Evolutionary conservation across 2,329 filamentous ascomycete genomes (phyloP).

Genomic region (Mycogone perniciosa): DNA sequence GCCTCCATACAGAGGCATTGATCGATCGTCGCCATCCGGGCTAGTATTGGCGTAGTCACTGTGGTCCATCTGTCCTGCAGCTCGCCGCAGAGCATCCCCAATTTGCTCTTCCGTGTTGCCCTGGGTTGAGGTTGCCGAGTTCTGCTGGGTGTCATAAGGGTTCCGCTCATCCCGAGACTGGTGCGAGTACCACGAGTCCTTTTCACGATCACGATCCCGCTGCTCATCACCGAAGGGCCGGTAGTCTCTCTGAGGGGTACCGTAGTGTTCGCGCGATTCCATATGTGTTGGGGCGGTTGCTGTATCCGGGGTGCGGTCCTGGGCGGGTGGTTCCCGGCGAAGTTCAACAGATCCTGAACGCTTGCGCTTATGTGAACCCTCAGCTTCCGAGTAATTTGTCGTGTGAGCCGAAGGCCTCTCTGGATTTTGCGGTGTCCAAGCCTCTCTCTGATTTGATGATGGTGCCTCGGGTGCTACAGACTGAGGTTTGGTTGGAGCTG

Average conservation of each 20-base stretch:
- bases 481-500: constrained; percentile 19
- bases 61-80: constrained; percentile 39
- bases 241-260: constrained; percentile 39
- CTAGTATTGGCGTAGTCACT: constrained; percentile 48
- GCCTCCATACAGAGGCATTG: constrained; percentile 34
- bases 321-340: constrained; percentile 29
- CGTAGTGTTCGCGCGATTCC: constrained; percentile 38
- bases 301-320: constrained; percentile 31
- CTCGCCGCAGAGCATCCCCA: constrained; percentile 39
- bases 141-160: constrained; percentile 40
- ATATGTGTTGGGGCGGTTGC: constrained; percentile 24
- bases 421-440: constrained; percentile 34
- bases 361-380: constrained; percentile 58
- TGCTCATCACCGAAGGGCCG: constrained; percentile 39
- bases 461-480: constrained; percentile 20
- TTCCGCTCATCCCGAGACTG: constrained; percentile 43
- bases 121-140: constrained; percentile 38
- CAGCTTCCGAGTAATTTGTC: constrained; percentile 37
- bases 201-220: constrained; percentile 29
- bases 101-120: constrained; percentile 46
- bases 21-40: constrained; percentile 47
- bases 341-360: constrained; percentile 58
- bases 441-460: constrained; percentile 31
- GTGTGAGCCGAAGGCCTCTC: constrained; percentile 39
- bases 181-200: constrained; percentile 44